Base-by-base conservation (phyloP, 2,329 filamentous ascomycete species). In the Pleurostoma richardsiae region DNA sequence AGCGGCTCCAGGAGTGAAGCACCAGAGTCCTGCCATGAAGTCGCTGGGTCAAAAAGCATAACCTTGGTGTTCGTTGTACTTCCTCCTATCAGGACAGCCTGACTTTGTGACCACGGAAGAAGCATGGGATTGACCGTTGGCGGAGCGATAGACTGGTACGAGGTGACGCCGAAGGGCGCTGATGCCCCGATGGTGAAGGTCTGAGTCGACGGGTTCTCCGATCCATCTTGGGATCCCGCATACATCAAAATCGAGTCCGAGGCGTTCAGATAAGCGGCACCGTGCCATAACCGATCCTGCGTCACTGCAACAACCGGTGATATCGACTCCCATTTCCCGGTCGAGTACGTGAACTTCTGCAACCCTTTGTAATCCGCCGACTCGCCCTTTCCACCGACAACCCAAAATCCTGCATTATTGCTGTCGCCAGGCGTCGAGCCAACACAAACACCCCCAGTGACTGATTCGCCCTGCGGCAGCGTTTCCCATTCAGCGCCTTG, bases 381-480 rank as follows among this genome's bases (percentile, higher is more conserved):
- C 48, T 61, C 63, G 29, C 74, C 71, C 39, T 74, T 78, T 42
- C 92, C 92, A 56, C 92, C 92, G 36, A 97, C 82, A 41, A 96
- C 77, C 61, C 86, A 96, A 30, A 96, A 74, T 29, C 78, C 86
- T 4, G 85, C 75, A 44, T 79, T 68, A 39, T 73, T 69, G 19
- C 74, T 61, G 52, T 86, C 75, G 26, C 75, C 76, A 27, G 84
- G 76, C 28, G 76, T 79, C 36, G 83, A 83, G 46, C 83, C 83
- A 27, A 95, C 86, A 66, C 92, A 97, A 5, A 82, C 81, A 39
- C 80, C 88, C 41, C 87, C 88, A 2, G 80, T 82, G 27, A 96
- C 87, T 19, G 82, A 71, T 50, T 84, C 76, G 42, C 88, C 89
- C 62, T 76, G 77, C 1, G 75, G 59, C 54, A 94, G 65, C 54